These are phyloP conservation scores for Russula compacta DNA, from an alignment of 768 basidiomycete genomes.

Conservation along the genomic window DNA sequence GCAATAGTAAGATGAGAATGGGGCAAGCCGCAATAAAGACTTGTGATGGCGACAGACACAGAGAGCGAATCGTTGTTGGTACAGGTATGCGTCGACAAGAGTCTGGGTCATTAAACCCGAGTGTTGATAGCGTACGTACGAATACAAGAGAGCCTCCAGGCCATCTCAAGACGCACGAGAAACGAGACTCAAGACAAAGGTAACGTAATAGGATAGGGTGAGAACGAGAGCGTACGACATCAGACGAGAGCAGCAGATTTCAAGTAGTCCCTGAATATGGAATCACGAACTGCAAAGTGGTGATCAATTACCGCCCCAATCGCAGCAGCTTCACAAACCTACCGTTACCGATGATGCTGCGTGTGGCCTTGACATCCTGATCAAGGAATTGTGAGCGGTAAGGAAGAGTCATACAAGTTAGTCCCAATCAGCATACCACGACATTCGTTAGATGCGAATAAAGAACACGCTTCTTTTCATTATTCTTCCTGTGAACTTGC, in stretches of 20 bases:
- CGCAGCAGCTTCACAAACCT: slow-evolving; percentile 1
- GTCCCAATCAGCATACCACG: slow-evolving; percentile 36
- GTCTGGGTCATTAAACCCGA: slow-evolving; percentile 3
- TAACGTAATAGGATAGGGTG: neutral
- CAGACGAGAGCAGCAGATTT: slow-evolving; percentile 31
- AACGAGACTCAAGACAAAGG: neutral
- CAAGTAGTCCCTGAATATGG: slow-evolving; percentile 31
- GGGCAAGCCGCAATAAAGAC: neutral
- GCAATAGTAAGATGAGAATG: neutral
- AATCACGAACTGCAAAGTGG: slow-evolving; percentile 25
- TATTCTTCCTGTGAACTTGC: slow-evolving; percentile 71
- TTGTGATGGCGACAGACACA: neutral
- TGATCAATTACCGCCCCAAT: neutral
- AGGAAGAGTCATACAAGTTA: neutral
- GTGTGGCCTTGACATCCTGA: slow-evolving; percentile 77
- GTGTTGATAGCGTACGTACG: neutral
- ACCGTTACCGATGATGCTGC: slow-evolving; percentile 79
- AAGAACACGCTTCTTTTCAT: slow-evolving; percentile 69
- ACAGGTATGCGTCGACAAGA: slow-evolving; percentile 8
- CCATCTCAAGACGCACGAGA: neutral
- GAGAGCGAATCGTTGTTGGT: slow-evolving; percentile 7
- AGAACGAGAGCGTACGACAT: neutral
- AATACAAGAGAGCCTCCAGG: slow-evolving; percentile 4
- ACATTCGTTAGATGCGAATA: slow-evolving; percentile 79
- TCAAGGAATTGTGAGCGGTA: neutral